Evolutionary conservation across 306 rosid genomes (phyloP).

Genomic region (Cucurbita moschata): DNA sequence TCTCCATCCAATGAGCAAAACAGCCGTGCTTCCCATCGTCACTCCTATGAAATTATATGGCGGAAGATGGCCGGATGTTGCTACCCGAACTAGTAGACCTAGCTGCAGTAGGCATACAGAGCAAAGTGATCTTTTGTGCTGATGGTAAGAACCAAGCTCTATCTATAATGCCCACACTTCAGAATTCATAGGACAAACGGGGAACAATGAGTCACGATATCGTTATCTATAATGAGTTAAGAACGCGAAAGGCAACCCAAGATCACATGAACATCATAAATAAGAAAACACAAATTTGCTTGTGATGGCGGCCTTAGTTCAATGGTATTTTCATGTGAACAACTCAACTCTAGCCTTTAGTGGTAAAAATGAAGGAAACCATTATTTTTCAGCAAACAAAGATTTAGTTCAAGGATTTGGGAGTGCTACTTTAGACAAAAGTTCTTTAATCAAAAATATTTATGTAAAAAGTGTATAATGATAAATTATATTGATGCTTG

Average conservation of each 20-base stretch:
- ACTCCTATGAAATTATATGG: constrained; percentile 44
- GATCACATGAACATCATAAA: neutral
- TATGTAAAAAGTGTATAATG: neutral
- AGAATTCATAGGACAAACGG: neutral
- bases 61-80: constrained; percentile 42
- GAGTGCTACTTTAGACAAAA: neutral
- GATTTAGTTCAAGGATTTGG: neutral
- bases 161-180: neutral
- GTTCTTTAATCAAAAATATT: neutral
- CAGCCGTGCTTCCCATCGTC: constrained; percentile 81
- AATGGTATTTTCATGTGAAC: neutral
- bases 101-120: constrained; percentile 30
- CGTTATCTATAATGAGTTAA: neutral
- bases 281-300: neutral
- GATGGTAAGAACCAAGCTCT: neutral
- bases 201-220: neutral
- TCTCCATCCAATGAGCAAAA: constrained; percentile 64
- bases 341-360: neutral
- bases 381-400: neutral
- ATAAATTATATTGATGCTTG: neutral
- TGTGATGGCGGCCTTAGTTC: neutral
- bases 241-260: neutral
- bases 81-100: constrained; percentile 58
- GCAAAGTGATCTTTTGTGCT: neutral
- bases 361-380: neutral